These are phyloP conservation scores for Alternaria ethzedia DNA, from an alignment of 2,329 filamentous ascomycete genomes.

Conservation along the genomic window DNA sequence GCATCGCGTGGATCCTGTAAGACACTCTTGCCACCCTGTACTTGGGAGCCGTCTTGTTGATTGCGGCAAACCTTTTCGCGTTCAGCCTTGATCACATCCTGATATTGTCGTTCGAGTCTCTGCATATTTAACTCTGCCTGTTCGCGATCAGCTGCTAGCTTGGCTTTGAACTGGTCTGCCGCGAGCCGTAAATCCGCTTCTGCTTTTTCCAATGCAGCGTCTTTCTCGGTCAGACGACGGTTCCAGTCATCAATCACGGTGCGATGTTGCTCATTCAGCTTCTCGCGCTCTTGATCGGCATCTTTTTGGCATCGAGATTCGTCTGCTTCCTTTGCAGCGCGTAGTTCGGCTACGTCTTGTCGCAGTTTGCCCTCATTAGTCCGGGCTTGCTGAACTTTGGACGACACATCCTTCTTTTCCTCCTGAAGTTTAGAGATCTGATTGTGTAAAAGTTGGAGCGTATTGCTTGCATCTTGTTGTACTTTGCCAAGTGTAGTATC, in stretches of 20 bases:
- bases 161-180: slow-evolving; percentile 16
- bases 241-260: slow-evolving; percentile 13
- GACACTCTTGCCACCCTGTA: not conserved
- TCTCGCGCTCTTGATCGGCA: not conserved
- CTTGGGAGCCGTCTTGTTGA: not conserved
- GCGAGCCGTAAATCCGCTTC: slow-evolving; percentile 17
- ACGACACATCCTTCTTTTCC: slow-evolving; percentile 18
- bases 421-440: slow-evolving; percentile 6
- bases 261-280: slow-evolving; percentile 1
- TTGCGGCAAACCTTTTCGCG: not conserved
- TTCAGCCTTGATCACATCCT: not conserved
- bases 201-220: slow-evolving; percentile 18
- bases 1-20: not conserved
- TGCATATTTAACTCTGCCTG: not conserved
- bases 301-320: slow-evolving; percentile 7
- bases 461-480: slow-evolving; percentile 8
- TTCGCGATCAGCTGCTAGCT: slow-evolving; percentile 23
- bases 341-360: slow-evolving; percentile 13
- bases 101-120: not conserved
- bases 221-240: slow-evolving; percentile 12
- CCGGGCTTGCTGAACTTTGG: slow-evolving; percentile 13
- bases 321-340: slow-evolving; percentile 7
- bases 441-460: slow-evolving; percentile 11
- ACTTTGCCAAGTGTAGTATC: slow-evolving; percentile 2
- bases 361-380: slow-evolving; percentile 17